Evolutionary conservation across 78 protist genomes (phyloP).

Genomic region (Dictyostelium purpureum): DNA sequence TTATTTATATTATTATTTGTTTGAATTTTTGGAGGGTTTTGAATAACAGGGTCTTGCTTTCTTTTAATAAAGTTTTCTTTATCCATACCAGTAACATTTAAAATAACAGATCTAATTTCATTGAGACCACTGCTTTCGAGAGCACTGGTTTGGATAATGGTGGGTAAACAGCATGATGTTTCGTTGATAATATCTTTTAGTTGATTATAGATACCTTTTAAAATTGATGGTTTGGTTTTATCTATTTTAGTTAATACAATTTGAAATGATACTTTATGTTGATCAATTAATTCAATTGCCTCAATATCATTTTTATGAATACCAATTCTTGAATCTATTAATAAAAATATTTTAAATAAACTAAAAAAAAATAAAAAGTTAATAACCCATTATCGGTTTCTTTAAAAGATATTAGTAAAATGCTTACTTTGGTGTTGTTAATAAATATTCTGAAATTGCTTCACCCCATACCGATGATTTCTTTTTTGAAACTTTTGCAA

Average conservation of each 20-base stretch:
- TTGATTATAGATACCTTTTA: constrained; percentile 11
- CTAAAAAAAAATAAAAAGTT: neutral
- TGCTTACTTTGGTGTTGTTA: constrained; percentile 47
- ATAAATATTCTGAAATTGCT: constrained; percentile 49
- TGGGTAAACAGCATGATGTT: constrained; percentile 50
- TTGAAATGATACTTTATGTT: constrained; percentile 70
- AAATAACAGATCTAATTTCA: constrained; percentile 29
- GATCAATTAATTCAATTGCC: constrained; percentile 49
- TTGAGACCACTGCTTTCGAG: constrained; percentile 10
- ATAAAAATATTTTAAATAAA: constrained; percentile 41
- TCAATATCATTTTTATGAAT: constrained; percentile 57
- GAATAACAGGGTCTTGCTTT: neutral
- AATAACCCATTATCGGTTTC: neutral
- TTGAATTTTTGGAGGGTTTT: neutral
- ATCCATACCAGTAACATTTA: constrained; percentile 24
- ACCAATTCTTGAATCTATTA: constrained; percentile 45
- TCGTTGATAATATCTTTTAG: constrained; percentile 23
- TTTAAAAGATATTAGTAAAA: neutral
- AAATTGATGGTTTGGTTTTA: constrained; percentile 25
- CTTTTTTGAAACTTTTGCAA: constrained; percentile 48
- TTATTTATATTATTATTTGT: neutral
- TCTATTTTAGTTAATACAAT: constrained; percentile 55
- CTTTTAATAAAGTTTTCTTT: neutral
- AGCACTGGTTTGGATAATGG: constrained; percentile 35
- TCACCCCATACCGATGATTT: constrained; percentile 65